phyloP scores from a whole-genome alignment of 164 flowering plant genomes.

The Sextonia rubra region DNA sequence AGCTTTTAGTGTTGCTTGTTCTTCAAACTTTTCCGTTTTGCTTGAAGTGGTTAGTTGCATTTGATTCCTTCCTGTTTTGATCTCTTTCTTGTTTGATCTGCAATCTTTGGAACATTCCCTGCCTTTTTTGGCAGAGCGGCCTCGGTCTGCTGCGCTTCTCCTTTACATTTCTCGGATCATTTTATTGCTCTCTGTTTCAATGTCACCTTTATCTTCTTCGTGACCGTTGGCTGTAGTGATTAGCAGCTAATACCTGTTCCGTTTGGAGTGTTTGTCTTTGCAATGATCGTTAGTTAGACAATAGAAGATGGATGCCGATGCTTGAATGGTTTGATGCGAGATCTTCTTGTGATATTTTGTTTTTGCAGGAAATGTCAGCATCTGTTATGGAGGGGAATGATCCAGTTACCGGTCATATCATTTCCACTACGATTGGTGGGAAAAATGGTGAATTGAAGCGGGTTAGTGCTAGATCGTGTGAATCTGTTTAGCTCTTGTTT shows the following conservation, averaged over 20 bases:
- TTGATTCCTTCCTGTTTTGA: conserved; percentile 12
- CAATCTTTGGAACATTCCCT: not conserved
- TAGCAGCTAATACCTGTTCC: too few relatives aligned
- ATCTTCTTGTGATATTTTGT: not conserved
- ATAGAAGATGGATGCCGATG: too few relatives aligned
- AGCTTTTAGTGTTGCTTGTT: not conserved
- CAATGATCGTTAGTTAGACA: too few relatives aligned
- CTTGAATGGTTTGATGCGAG: not conserved
- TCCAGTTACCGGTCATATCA: conserved; percentile 86
- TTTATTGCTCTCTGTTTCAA: not conserved
- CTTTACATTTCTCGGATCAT: conserved; percentile 5
- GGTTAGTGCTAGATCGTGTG: conserved; percentile 29
- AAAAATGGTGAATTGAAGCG: conserved; percentile 87
- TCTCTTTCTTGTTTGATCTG: not conserved
- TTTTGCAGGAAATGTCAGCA: conserved; percentile 64
- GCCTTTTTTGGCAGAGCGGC: conserved; percentile 6
- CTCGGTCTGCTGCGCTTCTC: conserved; percentile 4
- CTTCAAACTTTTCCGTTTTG: conserved; percentile 4
- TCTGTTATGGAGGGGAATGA: conserved; percentile 69
- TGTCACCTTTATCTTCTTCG: not conserved
- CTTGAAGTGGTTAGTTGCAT: conserved; percentile 6
- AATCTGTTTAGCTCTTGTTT: not conserved
- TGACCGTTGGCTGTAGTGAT: not conserved
- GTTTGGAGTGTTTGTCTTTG: not conserved
- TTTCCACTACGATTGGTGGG: conserved; percentile 91